Base-by-base conservation (phyloP, 352 stramenopile species). In the Globisporangium rhizosaccharum region DNA sequence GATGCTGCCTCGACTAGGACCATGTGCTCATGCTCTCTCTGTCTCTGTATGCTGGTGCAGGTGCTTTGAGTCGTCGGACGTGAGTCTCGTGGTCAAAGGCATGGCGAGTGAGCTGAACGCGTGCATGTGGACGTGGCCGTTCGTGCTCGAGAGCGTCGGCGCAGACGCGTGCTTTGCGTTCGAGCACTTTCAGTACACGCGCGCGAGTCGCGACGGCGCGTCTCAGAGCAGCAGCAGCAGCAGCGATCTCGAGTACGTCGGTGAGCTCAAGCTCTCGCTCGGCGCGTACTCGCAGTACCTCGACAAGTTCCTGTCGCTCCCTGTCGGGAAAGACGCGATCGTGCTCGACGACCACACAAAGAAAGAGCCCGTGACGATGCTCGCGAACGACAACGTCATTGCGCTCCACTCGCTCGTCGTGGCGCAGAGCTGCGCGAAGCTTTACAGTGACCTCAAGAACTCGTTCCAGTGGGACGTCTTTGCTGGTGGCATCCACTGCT, bases 401-500 rank as follows among this genome's bases (percentile, higher is more conserved):
- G 76, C 68, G 23, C 67, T 93, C 37, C 90, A 91, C 53, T 73
- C 79, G 26, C 68, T 93, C 49, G 71, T 78, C 25, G 72, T 93
- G 33, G 75, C 78, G 1, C 80, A 89, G 56, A 76, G 87, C 58
- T 90, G 83, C 54, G 66, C 77, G 0, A 78, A 87, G 80, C 65
- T 94, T 3, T 77, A 89, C 50, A 85, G 73, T 53, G 83, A 94
- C 48, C 69, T 94, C 26, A 88, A 87, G 53, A 88, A 89, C 68
- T 77, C 79, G 33, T 94, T 92, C 63, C 81, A 88, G 37, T 94
- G 85, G 85, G 76, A 92, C 59, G 67, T 94, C 7, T 92, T 94
- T 62, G 80, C 85, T 18, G 82, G 85, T 18, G 85, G 85, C 8
- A 88, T 87, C 23, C 79, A 94, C 53, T 94, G 85, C 44, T 73